These are phyloP conservation scores for Chytridium lagenaria DNA, from an alignment of 371 early-diverging fungal genomes.

Conservation along the genomic window DNA sequence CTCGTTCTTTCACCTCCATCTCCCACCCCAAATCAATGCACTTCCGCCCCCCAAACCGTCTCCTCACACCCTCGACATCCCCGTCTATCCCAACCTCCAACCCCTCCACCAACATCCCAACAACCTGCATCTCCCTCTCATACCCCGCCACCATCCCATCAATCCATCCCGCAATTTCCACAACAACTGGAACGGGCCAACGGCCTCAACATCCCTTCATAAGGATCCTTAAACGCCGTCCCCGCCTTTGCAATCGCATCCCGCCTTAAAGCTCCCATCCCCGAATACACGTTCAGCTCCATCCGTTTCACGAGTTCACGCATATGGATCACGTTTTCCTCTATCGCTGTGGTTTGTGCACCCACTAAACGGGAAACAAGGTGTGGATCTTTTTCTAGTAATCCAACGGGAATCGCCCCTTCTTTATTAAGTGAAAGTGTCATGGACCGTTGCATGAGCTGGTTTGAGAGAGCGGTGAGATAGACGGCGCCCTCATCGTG, in stretches of 20 bases:
- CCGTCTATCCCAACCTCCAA: not conserved
- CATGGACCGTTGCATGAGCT: not conserved
- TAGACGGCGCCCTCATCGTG: not conserved
- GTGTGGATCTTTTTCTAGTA: not conserved
- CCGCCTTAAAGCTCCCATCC: slow-evolving; percentile 9
- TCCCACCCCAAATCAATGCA: slow-evolving; percentile 1
- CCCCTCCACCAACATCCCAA: slow-evolving; percentile 7
- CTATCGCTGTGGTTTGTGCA: not conserved
- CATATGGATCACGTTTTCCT: not conserved
- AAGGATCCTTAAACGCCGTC: not conserved
- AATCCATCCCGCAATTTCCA: not conserved
- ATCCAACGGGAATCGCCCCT: not conserved
- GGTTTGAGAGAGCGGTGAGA: not conserved
- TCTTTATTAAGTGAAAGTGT: not conserved
- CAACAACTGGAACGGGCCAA: not conserved
- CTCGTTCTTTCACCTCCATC: not conserved
- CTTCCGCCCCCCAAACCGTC: slow-evolving; percentile 1
- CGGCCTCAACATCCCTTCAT: not conserved
- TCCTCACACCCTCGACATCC: not conserved
- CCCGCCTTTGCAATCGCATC: slow-evolving; percentile 8
- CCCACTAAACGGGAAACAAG: not conserved
- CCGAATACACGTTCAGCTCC: not conserved
- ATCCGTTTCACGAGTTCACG: not conserved
- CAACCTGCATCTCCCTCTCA: not conserved
- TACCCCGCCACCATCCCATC: not conserved